phyloP scores from a whole-genome alignment of 441 rosid species.

The Isatis lusitanica region DNA sequence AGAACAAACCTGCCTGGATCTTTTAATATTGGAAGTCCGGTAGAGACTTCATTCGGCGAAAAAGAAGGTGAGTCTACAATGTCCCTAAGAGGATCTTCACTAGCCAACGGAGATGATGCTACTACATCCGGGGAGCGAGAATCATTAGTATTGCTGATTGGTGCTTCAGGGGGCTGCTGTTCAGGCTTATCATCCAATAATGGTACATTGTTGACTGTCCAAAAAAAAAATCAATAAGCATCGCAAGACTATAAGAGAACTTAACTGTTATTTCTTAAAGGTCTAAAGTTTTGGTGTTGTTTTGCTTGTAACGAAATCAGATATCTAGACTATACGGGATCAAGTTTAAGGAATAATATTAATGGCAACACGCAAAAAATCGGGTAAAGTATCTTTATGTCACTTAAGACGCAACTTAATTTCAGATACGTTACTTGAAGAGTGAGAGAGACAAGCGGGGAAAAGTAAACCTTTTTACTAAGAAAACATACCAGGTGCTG shows the following conservation, averaged over 20 bases:
- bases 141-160: slow-evolving; percentile 15
- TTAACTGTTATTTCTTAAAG: not conserved
- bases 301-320: not conserved
- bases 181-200: slow-evolving; percentile 25
- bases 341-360: not conserved
- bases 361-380: not conserved
- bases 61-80: slow-evolving; percentile 13
- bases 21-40: slow-evolving; percentile 27
- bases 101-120: slow-evolving; percentile 13
- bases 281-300: not conserved
- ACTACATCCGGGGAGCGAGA: slow-evolving; percentile 23
- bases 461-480: not conserved
- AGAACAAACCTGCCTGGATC: slow-evolving; percentile 56
- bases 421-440: slow-evolving; percentile 1
- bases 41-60: slow-evolving; percentile 39
- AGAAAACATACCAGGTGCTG: slow-evolving; percentile 33
- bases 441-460: not conserved
- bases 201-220: slow-evolving; percentile 6
- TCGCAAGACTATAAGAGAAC: not conserved
- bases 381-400: not conserved
- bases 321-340: not conserved
- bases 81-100: slow-evolving; percentile 36
- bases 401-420: not conserved
- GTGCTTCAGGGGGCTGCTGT: slow-evolving; percentile 26
- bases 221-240: not conserved